phyloP scores from a whole-genome alignment of 768 basidiomycete genomes.

The Mrakia frigida region DNA sequence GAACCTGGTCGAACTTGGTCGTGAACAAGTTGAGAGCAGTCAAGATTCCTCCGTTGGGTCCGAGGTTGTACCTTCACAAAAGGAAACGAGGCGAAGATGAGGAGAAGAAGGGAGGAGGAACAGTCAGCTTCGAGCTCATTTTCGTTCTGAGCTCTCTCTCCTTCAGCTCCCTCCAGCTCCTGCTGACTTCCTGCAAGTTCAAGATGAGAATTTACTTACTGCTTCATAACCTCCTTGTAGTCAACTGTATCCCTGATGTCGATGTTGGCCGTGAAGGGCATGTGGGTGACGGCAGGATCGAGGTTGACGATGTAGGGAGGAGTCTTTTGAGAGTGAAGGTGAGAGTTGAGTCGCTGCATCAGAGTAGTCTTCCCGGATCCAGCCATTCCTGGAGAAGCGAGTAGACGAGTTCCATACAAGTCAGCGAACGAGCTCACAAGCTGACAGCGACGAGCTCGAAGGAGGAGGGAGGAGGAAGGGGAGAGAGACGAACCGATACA shows the following conservation, averaged over 20 bases:
- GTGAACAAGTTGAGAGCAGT: constrained; percentile 97
- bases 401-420: background rate
- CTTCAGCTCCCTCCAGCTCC: background rate
- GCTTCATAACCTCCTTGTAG: constrained; percentile 98
- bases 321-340: constrained; percentile 66
- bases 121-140: background rate
- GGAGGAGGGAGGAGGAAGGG: background rate
- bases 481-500: constrained; percentile 27
- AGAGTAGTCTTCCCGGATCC: constrained; percentile 83
- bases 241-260: constrained; percentile 97
- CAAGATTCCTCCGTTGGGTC: constrained; percentile 95
- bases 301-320: constrained; percentile 92
- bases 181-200: background rate
- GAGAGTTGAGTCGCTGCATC: constrained; percentile 87
- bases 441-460: background rate
- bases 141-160: background rate
- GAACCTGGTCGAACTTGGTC: constrained; percentile 96
- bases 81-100: background rate
- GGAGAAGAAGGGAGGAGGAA: background rate
- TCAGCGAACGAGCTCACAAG: no score
- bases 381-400: constrained; percentile 8
- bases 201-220: constrained; percentile 52
- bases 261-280: constrained; percentile 93
- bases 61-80: constrained; percentile 80
- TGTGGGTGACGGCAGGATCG: constrained; percentile 86